phyloP scores from a whole-genome alignment of 805 yeast genomes.

The Candida caryicola region DNA sequence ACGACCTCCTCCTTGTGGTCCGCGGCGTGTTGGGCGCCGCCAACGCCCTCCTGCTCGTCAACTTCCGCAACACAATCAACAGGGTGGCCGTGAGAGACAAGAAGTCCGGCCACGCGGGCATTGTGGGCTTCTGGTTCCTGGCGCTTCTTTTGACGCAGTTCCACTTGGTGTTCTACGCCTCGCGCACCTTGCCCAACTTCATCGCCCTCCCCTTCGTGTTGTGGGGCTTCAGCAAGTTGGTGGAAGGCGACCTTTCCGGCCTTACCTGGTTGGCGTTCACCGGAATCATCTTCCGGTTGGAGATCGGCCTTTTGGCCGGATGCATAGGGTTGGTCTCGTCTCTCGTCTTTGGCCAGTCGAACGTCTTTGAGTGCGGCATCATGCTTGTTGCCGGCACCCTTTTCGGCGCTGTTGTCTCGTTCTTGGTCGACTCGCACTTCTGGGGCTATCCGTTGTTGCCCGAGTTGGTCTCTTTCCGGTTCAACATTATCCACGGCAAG shows the following conservation, averaged over 20 bases:
- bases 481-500: conserved; percentile 74
- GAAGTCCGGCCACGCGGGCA: conserved; percentile 14
- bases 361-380: conserved; percentile 34
- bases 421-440: conserved; percentile 66
- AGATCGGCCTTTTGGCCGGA: conserved; percentile 54
- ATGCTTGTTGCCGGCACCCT: conserved; percentile 49
- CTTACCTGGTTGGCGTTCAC: conserved; percentile 57
- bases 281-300: conserved; percentile 70
- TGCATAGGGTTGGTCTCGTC: conserved; percentile 49
- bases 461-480: conserved; percentile 68
- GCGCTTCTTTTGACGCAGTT: conserved; percentile 66
- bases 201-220: conserved; percentile 74
- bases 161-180: conserved; percentile 75
- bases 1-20: conserved; percentile 46
- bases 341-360: conserved; percentile 45
- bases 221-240: conserved; percentile 48
- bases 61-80: conserved; percentile 42
- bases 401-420: conserved; percentile 48
- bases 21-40: conserved; percentile 62
- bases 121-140: conserved; percentile 55
- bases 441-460: conserved; percentile 70
- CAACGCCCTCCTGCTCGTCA: conserved; percentile 54
- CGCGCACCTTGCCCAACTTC: conserved; percentile 87
- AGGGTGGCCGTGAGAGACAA: conserved; percentile 21
- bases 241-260: conserved; percentile 48